A percentile compares a stretch with the other conserved stretches of the same genome.
phyloP scores from a whole-genome alignment of 2,329 filamentous ascomycete species.

The Pseudopithomyces chartarum region DNA sequence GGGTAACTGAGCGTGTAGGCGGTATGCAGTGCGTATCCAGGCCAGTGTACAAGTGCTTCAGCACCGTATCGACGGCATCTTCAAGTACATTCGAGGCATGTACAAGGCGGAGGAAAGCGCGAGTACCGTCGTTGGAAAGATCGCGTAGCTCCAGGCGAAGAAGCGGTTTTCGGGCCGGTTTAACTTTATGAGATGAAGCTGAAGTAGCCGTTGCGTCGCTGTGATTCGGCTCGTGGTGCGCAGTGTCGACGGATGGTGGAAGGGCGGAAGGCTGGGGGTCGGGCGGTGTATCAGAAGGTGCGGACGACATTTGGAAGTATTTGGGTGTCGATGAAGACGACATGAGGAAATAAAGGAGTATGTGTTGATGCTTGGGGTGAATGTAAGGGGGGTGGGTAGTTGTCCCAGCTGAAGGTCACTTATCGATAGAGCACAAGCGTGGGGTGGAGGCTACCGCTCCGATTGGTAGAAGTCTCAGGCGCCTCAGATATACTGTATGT shows the following conservation, averaged over 20 bases:
- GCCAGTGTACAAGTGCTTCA: conserved; percentile 69
- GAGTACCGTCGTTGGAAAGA: conserved; percentile 61
- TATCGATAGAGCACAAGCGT: conserved; percentile 13
- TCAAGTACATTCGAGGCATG: conserved; percentile 67
- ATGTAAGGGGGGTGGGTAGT: not conserved
- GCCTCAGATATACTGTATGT: not conserved
- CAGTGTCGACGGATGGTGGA: conserved; percentile 22
- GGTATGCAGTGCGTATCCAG: conserved; percentile 48
- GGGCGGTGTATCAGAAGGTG: conserved; percentile 20
- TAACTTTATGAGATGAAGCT: conserved; percentile 14
- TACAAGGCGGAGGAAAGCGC: conserved; percentile 69
- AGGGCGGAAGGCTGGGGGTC: conserved; percentile 36
- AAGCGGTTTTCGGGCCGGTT: conserved; percentile 46
- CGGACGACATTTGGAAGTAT: conserved; percentile 46
- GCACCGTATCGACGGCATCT: conserved; percentile 68
- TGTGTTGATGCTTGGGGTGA: not conserved
- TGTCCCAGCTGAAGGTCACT: not conserved
- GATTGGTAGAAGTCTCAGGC: not conserved
- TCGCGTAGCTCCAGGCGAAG: conserved; percentile 56
- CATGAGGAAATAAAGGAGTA: conserved; percentile 12
- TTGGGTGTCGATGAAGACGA: conserved; percentile 27
- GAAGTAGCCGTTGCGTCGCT: not conserved
- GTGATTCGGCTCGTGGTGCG: not conserved
- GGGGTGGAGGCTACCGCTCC: conserved; percentile 6
- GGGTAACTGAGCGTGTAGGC: conserved; percentile 81